A percentile compares a stretch with the other conserved stretches of the same genome.
Evolutionary conservation across 148 eudicot genomes (phyloP).

Genomic region (Euryodendron excelsum): DNA sequence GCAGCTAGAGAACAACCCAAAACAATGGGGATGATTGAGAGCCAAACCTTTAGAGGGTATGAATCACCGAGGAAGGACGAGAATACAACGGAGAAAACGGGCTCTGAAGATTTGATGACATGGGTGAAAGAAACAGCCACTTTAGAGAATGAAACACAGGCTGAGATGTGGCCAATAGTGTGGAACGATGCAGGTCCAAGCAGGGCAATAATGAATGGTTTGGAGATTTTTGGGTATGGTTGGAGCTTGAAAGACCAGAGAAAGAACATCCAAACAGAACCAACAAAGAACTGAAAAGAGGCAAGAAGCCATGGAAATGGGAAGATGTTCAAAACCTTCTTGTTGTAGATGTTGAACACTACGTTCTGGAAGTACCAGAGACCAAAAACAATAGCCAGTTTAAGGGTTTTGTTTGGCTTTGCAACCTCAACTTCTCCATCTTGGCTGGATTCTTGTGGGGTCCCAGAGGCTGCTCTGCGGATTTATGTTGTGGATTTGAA

Average conservation of each 20-base stretch:
- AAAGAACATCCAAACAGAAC: constrained; percentile 72
- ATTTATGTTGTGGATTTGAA: constrained; percentile 34
- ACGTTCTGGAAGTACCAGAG: constrained; percentile 88
- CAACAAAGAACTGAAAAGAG: constrained; percentile 76
- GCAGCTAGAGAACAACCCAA: constrained; percentile 88
- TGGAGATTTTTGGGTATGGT: constrained; percentile 72
- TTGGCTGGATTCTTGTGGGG: constrained; percentile 37
- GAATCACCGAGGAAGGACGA: constrained; percentile 70
- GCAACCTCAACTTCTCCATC: constrained; percentile 26
- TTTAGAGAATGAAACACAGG: constrained; percentile 87
- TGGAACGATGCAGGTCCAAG: constrained; percentile 88
- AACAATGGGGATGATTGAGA: constrained; percentile 81
- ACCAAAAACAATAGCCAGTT: constrained; percentile 73
- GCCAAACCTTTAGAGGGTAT: constrained; percentile 71
- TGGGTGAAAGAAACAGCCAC: constrained; percentile 95
- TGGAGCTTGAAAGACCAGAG: constrained; percentile 80
- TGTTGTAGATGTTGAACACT: constrained; percentile 81
- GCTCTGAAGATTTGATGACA: constrained; percentile 85
- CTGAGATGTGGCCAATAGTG: constrained; percentile 87
- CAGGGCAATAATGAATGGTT: constrained; percentile 61
- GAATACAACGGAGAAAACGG: constrained; percentile 73
- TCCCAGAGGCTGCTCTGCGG: constrained; percentile 33
- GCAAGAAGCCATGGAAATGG: constrained; percentile 93
- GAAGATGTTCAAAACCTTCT: constrained; percentile 75
- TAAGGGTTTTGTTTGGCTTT: constrained; percentile 46